phyloP scores from a whole-genome alignment of 306 rosid species.

The Quercus wislizeni region DNA sequence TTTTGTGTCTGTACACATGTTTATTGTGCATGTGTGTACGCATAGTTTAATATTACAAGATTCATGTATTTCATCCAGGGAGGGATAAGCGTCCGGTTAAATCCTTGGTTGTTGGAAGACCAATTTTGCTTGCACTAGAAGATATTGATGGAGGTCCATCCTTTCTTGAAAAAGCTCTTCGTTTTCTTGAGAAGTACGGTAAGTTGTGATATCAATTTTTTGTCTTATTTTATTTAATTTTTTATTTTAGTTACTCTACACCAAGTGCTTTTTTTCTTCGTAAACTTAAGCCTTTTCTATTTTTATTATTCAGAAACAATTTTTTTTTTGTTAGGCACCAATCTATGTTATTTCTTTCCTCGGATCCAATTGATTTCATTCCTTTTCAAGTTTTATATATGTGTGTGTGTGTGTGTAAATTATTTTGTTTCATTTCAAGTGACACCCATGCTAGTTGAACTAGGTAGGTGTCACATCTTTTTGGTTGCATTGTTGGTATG shows the following conservation, averaged over 20 bases:
- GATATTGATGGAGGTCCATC: slow-evolving; percentile 99
- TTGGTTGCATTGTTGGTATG: background rate
- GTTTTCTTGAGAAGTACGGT: slow-evolving; percentile 87
- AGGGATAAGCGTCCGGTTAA: slow-evolving; percentile 90
- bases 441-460: background rate
- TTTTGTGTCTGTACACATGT: slow-evolving; percentile 1
- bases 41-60: slow-evolving; percentile 4
- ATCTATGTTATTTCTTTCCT: too few relatives aligned
- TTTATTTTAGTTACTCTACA: background rate
- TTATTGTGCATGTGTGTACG: background rate
- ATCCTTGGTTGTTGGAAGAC: slow-evolving; percentile 98
- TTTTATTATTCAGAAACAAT: background rate
- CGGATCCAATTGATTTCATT: background rate
- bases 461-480: background rate
- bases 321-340: background rate
- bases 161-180: slow-evolving; percentile 95
- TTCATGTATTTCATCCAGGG: slow-evolving; percentile 51
- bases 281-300: background rate
- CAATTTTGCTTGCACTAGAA: slow-evolving; percentile 92
- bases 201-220: slow-evolving; percentile 31
- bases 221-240: background rate
- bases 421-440: background rate
- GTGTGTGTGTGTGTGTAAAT: background rate
- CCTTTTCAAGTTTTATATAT: background rate
- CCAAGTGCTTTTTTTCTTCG: slow-evolving; percentile 2